These are phyloP conservation scores for Dipodascus geniculatus DNA, from an alignment of 805 yeast genomes.

Conservation along the genomic window DNA sequence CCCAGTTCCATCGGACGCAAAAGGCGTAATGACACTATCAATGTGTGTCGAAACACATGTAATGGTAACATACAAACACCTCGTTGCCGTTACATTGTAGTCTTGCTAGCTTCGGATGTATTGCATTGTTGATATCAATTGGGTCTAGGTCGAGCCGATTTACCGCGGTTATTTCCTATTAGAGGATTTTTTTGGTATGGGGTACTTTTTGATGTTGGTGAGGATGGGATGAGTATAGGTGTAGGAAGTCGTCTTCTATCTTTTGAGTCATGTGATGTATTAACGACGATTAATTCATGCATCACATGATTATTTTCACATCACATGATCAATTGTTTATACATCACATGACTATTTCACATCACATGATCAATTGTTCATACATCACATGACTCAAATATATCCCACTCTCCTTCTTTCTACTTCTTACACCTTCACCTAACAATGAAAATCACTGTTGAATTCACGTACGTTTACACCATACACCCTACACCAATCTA, in stretches of 20 bases:
- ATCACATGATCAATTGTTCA: neutral
- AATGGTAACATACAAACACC: too few relatives aligned
- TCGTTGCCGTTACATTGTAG: too few relatives aligned
- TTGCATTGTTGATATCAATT: too few relatives aligned
- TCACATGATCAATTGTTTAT: neutral
- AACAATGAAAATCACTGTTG: slow-evolving; percentile 20
- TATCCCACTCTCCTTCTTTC: neutral
- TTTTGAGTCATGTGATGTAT: neutral
- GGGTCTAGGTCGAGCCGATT: too few relatives aligned
- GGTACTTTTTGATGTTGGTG: too few relatives aligned
- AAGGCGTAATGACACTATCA: too few relatives aligned
- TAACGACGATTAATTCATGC: neutral
- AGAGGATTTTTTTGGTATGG: too few relatives aligned
- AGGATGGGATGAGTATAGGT: too few relatives aligned
- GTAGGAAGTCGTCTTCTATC: neutral
- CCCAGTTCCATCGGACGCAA: too few relatives aligned
- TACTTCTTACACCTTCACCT: neutral
- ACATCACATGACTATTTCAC: neutral
- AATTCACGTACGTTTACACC: slow-evolving; percentile 21
- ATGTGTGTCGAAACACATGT: too few relatives aligned
- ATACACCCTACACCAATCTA: neutral
- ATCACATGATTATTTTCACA: neutral
- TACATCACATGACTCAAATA: neutral
- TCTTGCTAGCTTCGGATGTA: too few relatives aligned
- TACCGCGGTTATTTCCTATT: too few relatives aligned